Percentiles rank a stretch among this genome's conserved stretches.
Evolutionary conservation across 2,329 filamentous ascomycete genomes (phyloP).

Genomic region (Sporothrix pallida): DNA sequence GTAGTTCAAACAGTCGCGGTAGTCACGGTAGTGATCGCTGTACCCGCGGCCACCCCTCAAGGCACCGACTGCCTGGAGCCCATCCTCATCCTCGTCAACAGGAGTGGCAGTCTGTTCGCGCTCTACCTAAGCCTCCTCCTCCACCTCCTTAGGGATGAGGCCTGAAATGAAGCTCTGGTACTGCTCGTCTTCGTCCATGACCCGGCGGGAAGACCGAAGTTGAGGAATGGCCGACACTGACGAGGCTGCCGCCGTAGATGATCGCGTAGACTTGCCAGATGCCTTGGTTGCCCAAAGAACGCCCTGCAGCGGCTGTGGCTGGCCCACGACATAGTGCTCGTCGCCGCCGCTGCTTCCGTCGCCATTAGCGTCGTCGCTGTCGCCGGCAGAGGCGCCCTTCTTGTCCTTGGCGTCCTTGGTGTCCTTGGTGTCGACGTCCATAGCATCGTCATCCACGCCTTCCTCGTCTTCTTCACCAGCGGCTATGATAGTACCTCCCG

Average conservation of each 20-base stretch:
- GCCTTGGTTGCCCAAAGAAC: conserved; percentile 39
- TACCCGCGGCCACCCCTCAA: too few species aligned
- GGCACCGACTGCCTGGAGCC: too few species aligned
- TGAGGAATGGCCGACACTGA: conserved; percentile 26
- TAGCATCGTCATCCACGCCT: not conserved
- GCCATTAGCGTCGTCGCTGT: not conserved
- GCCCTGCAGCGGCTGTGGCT: conserved; percentile 35
- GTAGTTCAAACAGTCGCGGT: conserved; percentile 10
- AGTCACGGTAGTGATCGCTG: not conserved
- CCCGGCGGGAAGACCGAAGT: conserved; percentile 38
- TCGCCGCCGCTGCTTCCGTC: conserved; percentile 2
- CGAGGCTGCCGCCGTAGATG: not conserved
- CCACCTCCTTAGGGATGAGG: conserved; percentile 45
- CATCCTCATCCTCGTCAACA: not conserved
- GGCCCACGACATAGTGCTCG: conserved; percentile 32
- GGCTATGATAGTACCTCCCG: not conserved
- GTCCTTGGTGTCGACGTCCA: conserved; percentile 42
- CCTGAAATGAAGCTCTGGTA: conserved; percentile 54
- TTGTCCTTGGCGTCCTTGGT: conserved; percentile 34
- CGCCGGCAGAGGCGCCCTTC: conserved; percentile 32
- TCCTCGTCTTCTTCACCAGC: not conserved
- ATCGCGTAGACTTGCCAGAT: not conserved
- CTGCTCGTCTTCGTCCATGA: conserved; percentile 51
- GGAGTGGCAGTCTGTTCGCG: not conserved
- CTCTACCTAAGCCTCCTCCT: conserved; percentile 33